Conservation (phyloP, 2,329 filamentous ascomycete genomes). For the Aureobasidium melanogenum region DNA sequence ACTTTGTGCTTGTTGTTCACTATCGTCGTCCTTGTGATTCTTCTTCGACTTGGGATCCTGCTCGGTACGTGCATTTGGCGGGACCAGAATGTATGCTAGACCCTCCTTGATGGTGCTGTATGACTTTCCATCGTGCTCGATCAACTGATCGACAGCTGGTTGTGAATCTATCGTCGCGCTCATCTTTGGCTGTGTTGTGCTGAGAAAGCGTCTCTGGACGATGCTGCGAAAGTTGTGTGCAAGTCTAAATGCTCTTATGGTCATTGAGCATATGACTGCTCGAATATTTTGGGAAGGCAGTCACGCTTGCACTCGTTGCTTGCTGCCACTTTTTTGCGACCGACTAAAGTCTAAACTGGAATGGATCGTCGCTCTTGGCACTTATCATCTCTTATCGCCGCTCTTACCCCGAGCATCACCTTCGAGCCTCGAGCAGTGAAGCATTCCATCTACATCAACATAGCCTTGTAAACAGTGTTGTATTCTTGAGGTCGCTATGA, state of each 20-base stretch:
- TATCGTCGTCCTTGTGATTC: constrained; percentile 35
- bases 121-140: constrained; percentile 25
- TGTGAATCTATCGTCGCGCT: constrained; percentile 14
- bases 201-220: background rate
- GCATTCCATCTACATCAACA: no score
- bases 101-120: constrained; percentile 56
- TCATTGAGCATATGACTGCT: background rate
- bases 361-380: background rate
- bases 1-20: constrained; percentile 56
- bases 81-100: constrained; percentile 57
- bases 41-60: constrained; percentile 32
- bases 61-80: constrained; percentile 41
- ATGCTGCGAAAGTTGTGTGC: background rate
- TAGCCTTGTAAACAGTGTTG: no score
- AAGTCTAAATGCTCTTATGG: background rate
- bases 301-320: background rate
- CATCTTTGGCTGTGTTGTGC: background rate
- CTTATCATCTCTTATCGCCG: background rate
- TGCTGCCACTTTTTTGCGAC: constrained; percentile 8
- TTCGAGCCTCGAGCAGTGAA: no score
- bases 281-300: background rate
- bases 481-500: no score
- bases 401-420: background rate
- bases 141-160: constrained; percentile 23
- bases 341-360: background rate